These are phyloP conservation scores for Botrytis tulipae DNA, from an alignment of 2,329 filamentous ascomycete genomes.

Conservation along the genomic window DNA sequence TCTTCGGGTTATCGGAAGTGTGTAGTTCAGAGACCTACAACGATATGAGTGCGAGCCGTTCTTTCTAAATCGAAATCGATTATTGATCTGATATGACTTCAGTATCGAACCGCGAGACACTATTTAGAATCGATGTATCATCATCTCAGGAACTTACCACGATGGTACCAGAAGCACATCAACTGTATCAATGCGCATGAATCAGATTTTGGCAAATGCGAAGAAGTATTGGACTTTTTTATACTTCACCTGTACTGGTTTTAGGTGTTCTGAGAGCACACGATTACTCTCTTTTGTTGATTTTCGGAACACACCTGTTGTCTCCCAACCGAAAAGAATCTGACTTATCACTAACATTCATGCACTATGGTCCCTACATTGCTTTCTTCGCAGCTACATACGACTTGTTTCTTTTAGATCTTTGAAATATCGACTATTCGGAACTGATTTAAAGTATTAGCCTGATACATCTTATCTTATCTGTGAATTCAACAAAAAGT, in stretches of 20 bases:
- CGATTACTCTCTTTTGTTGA: background rate
- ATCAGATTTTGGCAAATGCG: background rate
- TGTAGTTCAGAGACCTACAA: background rate
- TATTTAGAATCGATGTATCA: background rate
- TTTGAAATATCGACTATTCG: background rate
- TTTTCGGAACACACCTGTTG: background rate
- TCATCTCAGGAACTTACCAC: background rate
- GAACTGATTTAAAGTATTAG: background rate
- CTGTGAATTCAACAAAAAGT: background rate
- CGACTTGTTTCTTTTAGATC: rapidly evolving
- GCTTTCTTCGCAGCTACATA: background rate
- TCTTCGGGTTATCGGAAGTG: background rate
- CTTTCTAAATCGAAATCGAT: background rate
- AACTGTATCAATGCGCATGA: background rate
- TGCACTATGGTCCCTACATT: background rate
- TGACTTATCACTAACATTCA: rapidly evolving
- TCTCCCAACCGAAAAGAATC: background rate
- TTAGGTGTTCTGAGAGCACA: background rate
- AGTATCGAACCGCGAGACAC: background rate
- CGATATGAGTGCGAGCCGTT: background rate
- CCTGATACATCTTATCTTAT: background rate
- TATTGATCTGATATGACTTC: background rate
- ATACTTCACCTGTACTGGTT: background rate
- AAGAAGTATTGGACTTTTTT: background rate
- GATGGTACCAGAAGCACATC: rapidly evolving